A percentile compares a stretch with the other conserved stretches of the same genome.
Evolutionary conservation across 345 rosid genomes (phyloP).

Genomic region (Melaleuca alternifolia): DNA sequence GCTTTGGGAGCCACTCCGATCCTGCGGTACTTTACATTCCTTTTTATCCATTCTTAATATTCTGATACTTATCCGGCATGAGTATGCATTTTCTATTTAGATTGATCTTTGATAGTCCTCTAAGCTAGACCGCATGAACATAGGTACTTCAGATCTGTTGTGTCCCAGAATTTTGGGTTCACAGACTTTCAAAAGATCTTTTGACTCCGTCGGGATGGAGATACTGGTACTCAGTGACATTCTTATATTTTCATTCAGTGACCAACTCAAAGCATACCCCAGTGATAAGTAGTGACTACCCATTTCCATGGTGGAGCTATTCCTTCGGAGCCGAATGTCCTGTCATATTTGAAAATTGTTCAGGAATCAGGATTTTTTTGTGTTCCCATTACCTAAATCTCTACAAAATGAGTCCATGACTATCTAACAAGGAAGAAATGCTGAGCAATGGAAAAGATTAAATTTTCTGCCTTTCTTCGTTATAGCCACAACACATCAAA

Average conservation of each 20-base stretch:
- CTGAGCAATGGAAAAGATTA: not conserved
- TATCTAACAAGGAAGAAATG: not conserved
- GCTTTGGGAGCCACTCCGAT: constrained; percentile 93
- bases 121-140: not conserved
- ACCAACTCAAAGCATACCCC: not conserved
- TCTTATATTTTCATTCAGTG: not conserved
- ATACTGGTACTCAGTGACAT: not conserved
- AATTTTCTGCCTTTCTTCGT: not conserved
- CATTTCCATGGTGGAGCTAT: not conserved
- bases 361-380: not conserved
- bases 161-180: not conserved
- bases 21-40: constrained; percentile 60
- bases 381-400: not conserved
- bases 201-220: not conserved
- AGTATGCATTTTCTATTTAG: not conserved
- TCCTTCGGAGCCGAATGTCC: not conserved
- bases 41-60: not conserved
- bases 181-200: not conserved
- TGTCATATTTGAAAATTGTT: not conserved
- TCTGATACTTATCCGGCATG: not conserved
- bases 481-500: not conserved
- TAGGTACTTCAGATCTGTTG: not conserved
- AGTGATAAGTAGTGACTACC: not conserved
- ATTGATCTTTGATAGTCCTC: not conserved
- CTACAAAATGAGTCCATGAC: not conserved